phyloP scores from a whole-genome alignment of 495 filamentous ascomycete genomes.

The Cenococcum geophilum region DNA sequence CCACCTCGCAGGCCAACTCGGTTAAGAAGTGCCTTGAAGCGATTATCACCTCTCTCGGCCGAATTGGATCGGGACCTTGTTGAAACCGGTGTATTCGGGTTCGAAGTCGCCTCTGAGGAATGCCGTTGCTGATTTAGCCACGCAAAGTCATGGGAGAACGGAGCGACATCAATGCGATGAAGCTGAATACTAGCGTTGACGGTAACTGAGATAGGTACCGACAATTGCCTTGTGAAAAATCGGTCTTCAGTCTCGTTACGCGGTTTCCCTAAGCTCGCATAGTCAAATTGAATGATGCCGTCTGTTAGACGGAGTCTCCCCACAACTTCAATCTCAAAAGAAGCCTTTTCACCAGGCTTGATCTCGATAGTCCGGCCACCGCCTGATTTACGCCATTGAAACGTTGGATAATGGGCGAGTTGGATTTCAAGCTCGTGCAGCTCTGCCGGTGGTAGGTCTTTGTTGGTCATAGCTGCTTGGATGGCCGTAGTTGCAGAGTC shows the following conservation, averaged over 20 bases:
- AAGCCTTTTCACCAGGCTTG: conserved; percentile 58
- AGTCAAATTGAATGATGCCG: conserved; percentile 76
- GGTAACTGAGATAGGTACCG: conserved; percentile 75
- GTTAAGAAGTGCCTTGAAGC: conserved; percentile 25
- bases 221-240: conserved; percentile 80
- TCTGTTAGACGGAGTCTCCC: conserved; percentile 82
- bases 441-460: conserved; percentile 68
- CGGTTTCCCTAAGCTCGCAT: conserved; percentile 61
- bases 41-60: conserved; percentile 18
- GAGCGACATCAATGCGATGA: conserved; percentile 68
- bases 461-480: conserved; percentile 65
- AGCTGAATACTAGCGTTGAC: conserved; percentile 87
- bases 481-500: conserved; percentile 77
- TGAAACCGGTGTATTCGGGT: not conserved
- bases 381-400: conserved; percentile 54
- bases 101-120: conserved; percentile 1
- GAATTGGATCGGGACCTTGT: conserved; percentile 6
- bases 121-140: conserved; percentile 41
- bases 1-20: conserved; percentile 17
- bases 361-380: conserved; percentile 48
- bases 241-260: conserved; percentile 57
- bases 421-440: conserved; percentile 80
- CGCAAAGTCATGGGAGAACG: conserved; percentile 55
- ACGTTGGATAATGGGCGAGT: conserved; percentile 64
- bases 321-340: conserved; percentile 75